Evolutionary conservation across 306 rosid genomes (phyloP), one percentile per base, ranked within the genome.

Genomic region (Gillenia trifoliata): DNA sequence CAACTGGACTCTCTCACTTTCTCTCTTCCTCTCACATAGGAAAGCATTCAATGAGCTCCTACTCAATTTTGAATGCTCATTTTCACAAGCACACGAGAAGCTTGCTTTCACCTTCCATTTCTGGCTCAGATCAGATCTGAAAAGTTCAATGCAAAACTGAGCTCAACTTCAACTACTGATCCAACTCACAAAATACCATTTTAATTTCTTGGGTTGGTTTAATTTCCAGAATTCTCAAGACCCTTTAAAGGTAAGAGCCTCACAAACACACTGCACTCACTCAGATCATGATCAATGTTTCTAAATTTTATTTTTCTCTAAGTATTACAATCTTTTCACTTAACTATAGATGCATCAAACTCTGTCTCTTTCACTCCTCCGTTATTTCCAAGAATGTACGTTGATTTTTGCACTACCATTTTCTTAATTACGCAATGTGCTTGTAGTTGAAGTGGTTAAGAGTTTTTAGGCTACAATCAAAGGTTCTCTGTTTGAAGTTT

Each of bases 31-130:
- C 78, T 43, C 45, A 9, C 80, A 72, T 62, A 81, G 68, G 40
- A 68, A 12, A 68, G 77, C 94, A 89, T 84, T 89, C 78, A 86
- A 78, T 77, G 81, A 80, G 81, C 81, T 76, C 84, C 70, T 11
- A 61, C 25, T 25, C 8, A 66, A 23, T 76, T 85, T 89, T 83
- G 86, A 91, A 84, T 76, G 86, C 83, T 71, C 67, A 40, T 73
- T 86, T 7, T 82, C 70, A 63, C 43, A 63, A 79, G 66, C 66
- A 65, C 77, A 85, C 92, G 86, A 62, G 88, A 81, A 62, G 7
- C 79, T 68, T 70, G 82, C 72, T 76, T 30, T 74, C 83, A 63
- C 62, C 84, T 81, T 81, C 71, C 82, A 25, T 80, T 77, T 77
- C 80, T 70, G 43, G 9, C 11, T 65, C 71, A 78, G 83, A 81